Evolutionary conservation across 2,329 filamentous ascomycete genomes (phyloP), one percentile per base, ranked within the genome.

Genomic region (Botrytis hyacinthi): DNA sequence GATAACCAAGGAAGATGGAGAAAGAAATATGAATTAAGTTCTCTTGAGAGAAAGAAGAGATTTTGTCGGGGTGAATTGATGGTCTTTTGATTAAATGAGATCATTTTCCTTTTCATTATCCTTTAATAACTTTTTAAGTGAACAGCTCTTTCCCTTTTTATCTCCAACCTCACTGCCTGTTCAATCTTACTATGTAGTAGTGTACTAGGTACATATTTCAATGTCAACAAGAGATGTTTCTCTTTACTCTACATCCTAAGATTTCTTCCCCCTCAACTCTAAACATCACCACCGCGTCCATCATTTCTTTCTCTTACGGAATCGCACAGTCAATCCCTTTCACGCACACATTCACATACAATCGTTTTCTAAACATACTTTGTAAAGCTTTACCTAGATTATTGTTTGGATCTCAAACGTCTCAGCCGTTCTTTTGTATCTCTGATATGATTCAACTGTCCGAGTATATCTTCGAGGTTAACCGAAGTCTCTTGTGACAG

Each of bases 301-400:
- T 71, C 73, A 57, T 62, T 74, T 69, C 48, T 66, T 66, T 42
- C 46, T 18, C 57, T 69, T 62, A 51, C n/a, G 42, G 60, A 32
- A 44, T 37, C 32, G 35, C 26, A 65, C 40, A 18, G 48, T 42
- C 59, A 65, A 18, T 42, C 57, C 8, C 68, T 69, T 73, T 54
- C 26, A 66, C 46, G 18, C 40, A 48, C 29, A 29, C 70, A 72
- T 40, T 20, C 65, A 60, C 29, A 42, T 66, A 71, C 73, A 69
- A 67, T 74, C 73, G 60, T 71, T 74, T 67, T 48, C 66, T 26
- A n/a, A 69, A 32, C 8, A 69, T 32, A 69, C 14, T n/a, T 57
- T 35, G 42, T 68, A 57, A 57, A 42, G 26, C 51, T 29, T 57
- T 26, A 68, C 48, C 35, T 68, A 42, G 18, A 44, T 42, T 32